Evolutionary conservation across 2,329 filamentous ascomycete species (phyloP).

Genomic region (Pseudocercospora fuligena): DNA sequence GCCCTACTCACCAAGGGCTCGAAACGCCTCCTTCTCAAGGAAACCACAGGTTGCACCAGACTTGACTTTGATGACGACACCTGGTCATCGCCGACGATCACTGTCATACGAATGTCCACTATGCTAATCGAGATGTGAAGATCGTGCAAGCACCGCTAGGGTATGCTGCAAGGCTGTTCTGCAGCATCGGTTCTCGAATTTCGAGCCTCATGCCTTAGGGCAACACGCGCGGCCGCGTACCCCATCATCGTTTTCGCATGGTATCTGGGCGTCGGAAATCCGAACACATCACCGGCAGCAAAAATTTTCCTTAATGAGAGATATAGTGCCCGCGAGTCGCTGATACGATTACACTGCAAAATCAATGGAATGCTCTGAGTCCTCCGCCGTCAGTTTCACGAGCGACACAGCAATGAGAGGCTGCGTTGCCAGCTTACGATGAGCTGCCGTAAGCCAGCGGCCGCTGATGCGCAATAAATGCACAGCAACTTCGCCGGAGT

Average conservation of each 20-base stretch:
- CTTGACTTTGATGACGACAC: neutral
- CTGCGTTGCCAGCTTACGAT: neutral
- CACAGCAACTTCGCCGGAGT: neutral
- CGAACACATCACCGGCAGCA: neutral
- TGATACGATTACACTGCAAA: neutral
- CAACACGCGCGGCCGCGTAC: neutral
- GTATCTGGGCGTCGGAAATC: neutral
- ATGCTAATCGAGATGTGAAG: neutral
- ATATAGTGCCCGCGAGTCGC: neutral
- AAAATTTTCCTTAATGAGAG: neutral
- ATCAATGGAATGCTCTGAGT: neutral
- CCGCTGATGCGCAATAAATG: neutral
- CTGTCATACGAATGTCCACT: neutral
- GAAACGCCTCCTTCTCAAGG: neutral
- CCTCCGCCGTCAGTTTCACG: neutral
- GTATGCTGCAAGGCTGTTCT: neutral
- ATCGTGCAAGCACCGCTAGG: neutral
- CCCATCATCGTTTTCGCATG: neutral
- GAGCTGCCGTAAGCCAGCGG: neutral
- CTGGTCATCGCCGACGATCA: neutral
- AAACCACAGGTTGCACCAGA: neutral
- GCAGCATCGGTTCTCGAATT: neutral
- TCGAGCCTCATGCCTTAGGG: neutral
- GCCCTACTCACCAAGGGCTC: neutral
- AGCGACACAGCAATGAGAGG: neutral